phyloP scores from a whole-genome alignment of 768 basidiomycete species.

The Lactarius hatsudake region DNA sequence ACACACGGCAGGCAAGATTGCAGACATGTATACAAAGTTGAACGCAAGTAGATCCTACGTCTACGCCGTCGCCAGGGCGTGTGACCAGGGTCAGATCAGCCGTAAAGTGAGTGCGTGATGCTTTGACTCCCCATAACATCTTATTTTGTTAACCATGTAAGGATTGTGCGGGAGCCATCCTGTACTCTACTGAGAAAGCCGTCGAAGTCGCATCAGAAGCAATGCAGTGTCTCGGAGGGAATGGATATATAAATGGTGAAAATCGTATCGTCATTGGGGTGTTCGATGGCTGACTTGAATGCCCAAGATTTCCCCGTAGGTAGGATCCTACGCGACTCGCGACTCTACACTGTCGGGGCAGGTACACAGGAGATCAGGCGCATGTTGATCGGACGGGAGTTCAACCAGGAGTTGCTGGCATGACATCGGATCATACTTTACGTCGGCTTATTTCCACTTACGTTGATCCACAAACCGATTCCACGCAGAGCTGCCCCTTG shows the following conservation, averaged over 20 bases:
- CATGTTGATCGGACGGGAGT: conserved; percentile 92
- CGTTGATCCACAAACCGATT: not conserved
- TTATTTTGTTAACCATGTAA: conserved; percentile 32
- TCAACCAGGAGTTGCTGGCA: conserved; percentile 62
- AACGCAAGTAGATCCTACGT: conserved; percentile 88
- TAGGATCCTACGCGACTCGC: conserved; percentile 80
- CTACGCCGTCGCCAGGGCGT: conserved; percentile 89
- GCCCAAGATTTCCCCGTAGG: conserved; percentile 84
- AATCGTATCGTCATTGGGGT: not conserved
- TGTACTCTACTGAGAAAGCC: conserved; percentile 90
- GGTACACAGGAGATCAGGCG: conserved; percentile 94
- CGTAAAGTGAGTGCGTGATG: conserved; percentile 53
- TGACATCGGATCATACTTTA: not conserved
- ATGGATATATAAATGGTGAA: conserved; percentile 91
- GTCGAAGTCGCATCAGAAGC: conserved; percentile 88
- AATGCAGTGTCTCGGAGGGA: conserved; percentile 93
- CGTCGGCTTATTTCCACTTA: not conserved
- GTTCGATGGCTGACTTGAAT: not conserved
- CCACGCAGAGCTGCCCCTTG: too few species aligned
- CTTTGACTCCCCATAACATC: not conserved
- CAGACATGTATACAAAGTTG: conserved; percentile 94
- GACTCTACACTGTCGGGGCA: conserved; percentile 93
- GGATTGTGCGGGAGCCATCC: conserved; percentile 94
- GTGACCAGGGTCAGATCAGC: conserved; percentile 76
- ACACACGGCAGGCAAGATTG: conserved; percentile 58